Evolutionary conservation across 345 rosid genomes (phyloP).

Genomic region (Pelargonium nanum): DNA sequence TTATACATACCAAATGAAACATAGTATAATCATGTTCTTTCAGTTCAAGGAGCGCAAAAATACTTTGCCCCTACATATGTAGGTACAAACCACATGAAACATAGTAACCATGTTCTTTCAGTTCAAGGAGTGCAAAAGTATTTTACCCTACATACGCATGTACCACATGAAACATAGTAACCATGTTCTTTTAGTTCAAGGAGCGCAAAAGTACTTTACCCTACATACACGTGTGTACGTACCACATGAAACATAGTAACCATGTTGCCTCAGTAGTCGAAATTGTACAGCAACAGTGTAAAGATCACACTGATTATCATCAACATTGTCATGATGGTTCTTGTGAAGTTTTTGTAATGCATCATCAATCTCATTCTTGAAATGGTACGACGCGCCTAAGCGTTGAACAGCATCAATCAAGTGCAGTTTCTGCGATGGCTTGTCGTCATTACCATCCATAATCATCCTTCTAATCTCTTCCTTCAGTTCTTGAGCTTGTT

Average conservation of each 20-base stretch:
- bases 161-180: not conserved
- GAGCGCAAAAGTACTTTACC: no score
- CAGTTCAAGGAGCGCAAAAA: no score
- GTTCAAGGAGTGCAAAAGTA: no score
- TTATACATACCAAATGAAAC: not conserved
- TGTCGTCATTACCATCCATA: not conserved
- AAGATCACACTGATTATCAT: slow-evolving; percentile 1
- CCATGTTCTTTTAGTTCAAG: not conserved
- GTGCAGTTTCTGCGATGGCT: slow-evolving; percentile 4
- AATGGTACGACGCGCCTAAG: slow-evolving; percentile 38
- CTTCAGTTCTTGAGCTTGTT: slow-evolving; percentile 8
- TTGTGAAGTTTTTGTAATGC: slow-evolving; percentile 3
- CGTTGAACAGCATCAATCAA: slow-evolving; percentile 29
- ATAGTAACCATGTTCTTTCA: not conserved
- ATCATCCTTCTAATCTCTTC: slow-evolving; percentile 15
- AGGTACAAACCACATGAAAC: not conserved
- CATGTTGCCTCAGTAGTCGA: slow-evolving; percentile 10
- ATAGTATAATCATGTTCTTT: not conserved
- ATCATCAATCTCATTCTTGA: slow-evolving; percentile 26
- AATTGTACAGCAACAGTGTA: slow-evolving; percentile 7
- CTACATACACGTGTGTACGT: no score
- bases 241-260: slow-evolving; percentile 5
- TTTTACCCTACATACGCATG: no score
- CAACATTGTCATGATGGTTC: not conserved
- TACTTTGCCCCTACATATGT: no score